Conservation (phyloP, 1,284 basidiomycete genomes). For the Austropuccinia psidii region DNA sequence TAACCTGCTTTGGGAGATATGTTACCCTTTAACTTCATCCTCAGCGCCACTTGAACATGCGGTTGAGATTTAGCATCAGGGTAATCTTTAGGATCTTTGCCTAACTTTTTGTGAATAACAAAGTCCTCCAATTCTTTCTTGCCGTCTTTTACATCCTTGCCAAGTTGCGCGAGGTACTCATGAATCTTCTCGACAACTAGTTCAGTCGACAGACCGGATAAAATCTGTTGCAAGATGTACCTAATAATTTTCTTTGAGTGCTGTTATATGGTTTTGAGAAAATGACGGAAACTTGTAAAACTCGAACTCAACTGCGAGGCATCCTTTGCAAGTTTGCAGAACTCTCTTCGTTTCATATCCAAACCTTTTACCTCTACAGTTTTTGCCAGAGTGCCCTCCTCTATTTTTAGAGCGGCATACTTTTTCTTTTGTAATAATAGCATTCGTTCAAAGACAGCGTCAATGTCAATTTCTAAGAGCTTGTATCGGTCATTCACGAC, state of each 20-base stretch:
- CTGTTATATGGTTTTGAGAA: background rate
- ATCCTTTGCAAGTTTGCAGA: conserved; percentile 81
- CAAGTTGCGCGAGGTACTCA: conserved; percentile 71
- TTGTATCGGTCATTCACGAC: conserved; percentile 92
- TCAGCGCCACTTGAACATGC: conserved; percentile 90
- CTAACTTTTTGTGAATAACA: conserved; percentile 86
- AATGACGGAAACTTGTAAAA: background rate
- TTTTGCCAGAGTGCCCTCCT: conserved; percentile 44
- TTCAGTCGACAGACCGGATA: conserved; percentile 87
- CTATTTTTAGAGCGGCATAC: conserved; percentile 92
- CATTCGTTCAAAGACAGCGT: conserved; percentile 86
- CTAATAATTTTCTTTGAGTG: conserved; percentile 49
- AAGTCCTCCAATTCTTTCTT: conserved; percentile 81
- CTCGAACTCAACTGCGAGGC: conserved; percentile 71
- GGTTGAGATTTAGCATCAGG: conserved; percentile 90
- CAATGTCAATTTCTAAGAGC: conserved; percentile 92
- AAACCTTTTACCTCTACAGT: conserved; percentile 80
- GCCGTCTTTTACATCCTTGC: conserved; percentile 67
- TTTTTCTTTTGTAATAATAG: conserved; percentile 97
- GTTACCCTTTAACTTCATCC: conserved; percentile 77
- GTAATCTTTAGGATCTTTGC: conserved; percentile 92
- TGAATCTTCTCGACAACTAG: conserved; percentile 84
- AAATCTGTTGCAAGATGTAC: conserved; percentile 77
- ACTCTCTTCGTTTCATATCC: conserved; percentile 98
- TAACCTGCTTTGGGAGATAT: conserved; percentile 71